Evolutionary conservation across 352 stramenopile species (phyloP), one percentile per base, ranked within the genome.

Genomic region (Globisporangium cylindrosporum): DNA sequence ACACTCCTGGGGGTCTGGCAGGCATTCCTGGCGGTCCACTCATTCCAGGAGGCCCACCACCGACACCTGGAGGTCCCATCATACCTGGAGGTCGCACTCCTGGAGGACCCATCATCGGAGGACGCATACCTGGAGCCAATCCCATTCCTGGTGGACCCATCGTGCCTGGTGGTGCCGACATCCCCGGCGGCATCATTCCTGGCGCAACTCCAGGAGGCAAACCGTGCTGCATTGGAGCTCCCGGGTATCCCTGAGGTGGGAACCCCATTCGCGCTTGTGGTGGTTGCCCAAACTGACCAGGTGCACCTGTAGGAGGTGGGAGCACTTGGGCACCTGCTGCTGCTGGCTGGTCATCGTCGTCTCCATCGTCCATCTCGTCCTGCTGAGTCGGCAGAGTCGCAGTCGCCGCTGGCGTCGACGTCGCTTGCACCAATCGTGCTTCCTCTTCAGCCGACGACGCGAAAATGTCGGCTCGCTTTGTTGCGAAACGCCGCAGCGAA

Each of bases 391-490:
- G 46, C 46, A 49, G 5, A 22, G 41, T 43, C 14, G 54, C 59
- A 53, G 27, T 34, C 24, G 29, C 29, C 55, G 36, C 43, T 29
- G 24, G 29, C 10, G 29, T 69, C 15, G 41, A 49, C 15, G 81
- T 88, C 10, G 80, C 81, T 51, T 92, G 73, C 60, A 92, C 72
- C 38, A 95, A 66, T 12, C 81, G 77, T 4, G 83, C 82, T 73
- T 95, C 86, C 67, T 96, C 88, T 66, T 95, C 87, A 24, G 88
- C 91, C 20, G 88, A 93, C n/a, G 82, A 92, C 25, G 92, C 93
- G 70, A 98, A 98, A 56, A 99, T 97, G 68, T 98, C 96, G 15
- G 91, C 89, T 38, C 92, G 80, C 56, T 97, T 97, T 25, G 85
- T 92, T 18, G 96, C 93, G 63, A 99, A 98, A 27, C 91, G 72